Conservation (phyloP, 371 early-diverging fungal genomes). For the Actinomucor elegans region DNA sequence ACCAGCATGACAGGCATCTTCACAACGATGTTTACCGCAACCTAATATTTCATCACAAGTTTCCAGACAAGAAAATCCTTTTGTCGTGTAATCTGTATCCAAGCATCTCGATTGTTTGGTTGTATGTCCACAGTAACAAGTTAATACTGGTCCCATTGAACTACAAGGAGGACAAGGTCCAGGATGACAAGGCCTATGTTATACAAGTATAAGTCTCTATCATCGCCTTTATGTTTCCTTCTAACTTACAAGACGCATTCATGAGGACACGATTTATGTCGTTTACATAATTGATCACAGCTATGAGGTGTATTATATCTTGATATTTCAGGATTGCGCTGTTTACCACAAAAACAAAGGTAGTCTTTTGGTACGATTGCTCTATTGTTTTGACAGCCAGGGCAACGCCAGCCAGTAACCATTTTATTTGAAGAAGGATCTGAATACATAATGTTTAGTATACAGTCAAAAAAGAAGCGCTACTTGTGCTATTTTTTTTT, state of each 20-base stretch:
- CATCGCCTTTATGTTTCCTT: no score
- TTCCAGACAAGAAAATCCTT: constrained; percentile 64
- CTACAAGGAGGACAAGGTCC: constrained; percentile 94
- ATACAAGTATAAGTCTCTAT: not conserved
- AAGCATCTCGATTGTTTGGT: constrained; percentile 65
- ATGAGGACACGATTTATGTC: constrained; percentile 66
- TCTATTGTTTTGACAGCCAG: constrained; percentile 86
- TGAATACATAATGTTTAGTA: not conserved
- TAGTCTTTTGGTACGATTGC: constrained; percentile 70
- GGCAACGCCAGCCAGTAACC: constrained; percentile 80
- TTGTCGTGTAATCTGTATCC: constrained; percentile 63
- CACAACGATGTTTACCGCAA: constrained; percentile 72
- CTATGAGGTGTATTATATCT: constrained; percentile 79
- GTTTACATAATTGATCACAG: constrained; percentile 78
- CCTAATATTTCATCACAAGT: constrained; percentile 70
- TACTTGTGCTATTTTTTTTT: no score
- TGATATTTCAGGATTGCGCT: constrained; percentile 64
- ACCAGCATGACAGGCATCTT: constrained; percentile 66
- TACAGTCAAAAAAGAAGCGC: not conserved
- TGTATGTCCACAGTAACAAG: constrained; percentile 83
- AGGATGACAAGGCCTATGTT: constrained; percentile 80
- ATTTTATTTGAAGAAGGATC: constrained; percentile 35
- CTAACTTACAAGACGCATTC: constrained; percentile 60
- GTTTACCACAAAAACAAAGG: constrained; percentile 87
- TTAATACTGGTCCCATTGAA: constrained; percentile 68